Conservation (phyloP, 2,329 filamentous ascomycete species). For the Neobulgaria alba region DNA sequence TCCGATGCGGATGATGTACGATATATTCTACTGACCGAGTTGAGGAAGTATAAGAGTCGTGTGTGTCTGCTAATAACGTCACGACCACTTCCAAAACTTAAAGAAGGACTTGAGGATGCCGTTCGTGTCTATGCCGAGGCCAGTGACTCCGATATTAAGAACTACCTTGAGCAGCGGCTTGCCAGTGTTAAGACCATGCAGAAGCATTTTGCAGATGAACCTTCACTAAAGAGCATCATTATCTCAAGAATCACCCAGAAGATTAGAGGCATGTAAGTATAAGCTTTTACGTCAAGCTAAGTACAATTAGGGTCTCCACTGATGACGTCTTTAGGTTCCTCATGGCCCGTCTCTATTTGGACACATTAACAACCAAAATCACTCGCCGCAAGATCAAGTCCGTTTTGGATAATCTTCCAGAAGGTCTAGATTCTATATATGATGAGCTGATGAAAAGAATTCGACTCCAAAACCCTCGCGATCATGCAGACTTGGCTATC, state of each 20-base stretch:
- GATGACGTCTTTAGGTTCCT: constrained; percentile 9
- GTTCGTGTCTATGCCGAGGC: not conserved
- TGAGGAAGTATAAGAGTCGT: not conserved
- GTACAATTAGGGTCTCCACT: not conserved
- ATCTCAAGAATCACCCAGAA: not conserved
- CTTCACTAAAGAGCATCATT: not conserved
- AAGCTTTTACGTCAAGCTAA: not conserved
- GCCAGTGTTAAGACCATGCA: not conserved
- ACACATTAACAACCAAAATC: constrained; percentile 24
- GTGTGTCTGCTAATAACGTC: not conserved
- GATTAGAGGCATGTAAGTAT: not conserved
- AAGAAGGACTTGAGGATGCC: not conserved
- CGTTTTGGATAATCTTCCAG: constrained; percentile 24
- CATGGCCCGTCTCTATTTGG: constrained; percentile 30
- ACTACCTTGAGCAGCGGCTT: not conserved
- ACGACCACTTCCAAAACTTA: not conserved
- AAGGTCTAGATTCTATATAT: constrained; percentile 27
- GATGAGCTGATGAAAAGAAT: constrained; percentile 32
- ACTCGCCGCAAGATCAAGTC: constrained; percentile 23
- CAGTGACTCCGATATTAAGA: not conserved
- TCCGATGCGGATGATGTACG: not conserved
- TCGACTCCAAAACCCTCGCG: constrained; percentile 9
- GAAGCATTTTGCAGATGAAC: not conserved
- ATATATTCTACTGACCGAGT: not conserved
- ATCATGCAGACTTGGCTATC: constrained; percentile 2